phyloP scores from a whole-genome alignment of 139 green algal species.

The Diplosphaera chodatii region DNA sequence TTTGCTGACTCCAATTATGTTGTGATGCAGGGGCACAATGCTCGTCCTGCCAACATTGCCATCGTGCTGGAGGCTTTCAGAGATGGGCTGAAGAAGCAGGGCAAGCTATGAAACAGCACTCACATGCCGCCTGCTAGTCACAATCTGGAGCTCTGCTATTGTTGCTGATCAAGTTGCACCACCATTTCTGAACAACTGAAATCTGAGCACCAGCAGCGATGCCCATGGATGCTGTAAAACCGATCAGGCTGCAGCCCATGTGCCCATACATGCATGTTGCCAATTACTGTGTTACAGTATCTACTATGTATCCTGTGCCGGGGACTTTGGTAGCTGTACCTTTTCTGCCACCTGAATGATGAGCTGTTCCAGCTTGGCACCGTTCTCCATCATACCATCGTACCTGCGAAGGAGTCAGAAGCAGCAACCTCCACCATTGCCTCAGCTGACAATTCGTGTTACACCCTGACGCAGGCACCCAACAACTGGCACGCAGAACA shows the following conservation, averaged over 20 bases:
- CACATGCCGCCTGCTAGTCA: too few relatives aligned
- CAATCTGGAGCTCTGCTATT: too few relatives aligned
- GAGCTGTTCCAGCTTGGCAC: neutral
- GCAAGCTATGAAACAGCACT: conserved; percentile 42
- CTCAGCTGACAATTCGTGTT: too few relatives aligned
- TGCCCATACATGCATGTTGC: neutral
- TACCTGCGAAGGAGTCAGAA: neutral
- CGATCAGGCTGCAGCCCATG: too few relatives aligned
- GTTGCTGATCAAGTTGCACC: too few relatives aligned
- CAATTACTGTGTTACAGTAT: too few relatives aligned
- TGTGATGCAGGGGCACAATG: conserved; percentile 66
- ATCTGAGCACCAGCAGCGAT: too few relatives aligned
- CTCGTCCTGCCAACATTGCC: conserved; percentile 64
- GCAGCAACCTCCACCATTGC: too few relatives aligned
- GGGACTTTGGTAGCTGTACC: neutral
- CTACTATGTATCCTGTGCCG: too few relatives aligned
- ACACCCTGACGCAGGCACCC: too few relatives aligned
- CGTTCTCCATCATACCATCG: neutral
- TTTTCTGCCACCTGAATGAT: neutral
- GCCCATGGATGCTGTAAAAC: too few relatives aligned
- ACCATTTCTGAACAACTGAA: too few relatives aligned
- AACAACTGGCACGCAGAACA: neutral
- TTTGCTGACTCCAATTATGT: neutral
- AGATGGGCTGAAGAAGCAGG: conserved; percentile 75
- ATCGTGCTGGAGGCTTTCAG: conserved; percentile 73